These are phyloP conservation scores for Trypanosoma platydactyli DNA, from an alignment of 208 protist genomes.

Conservation along the genomic window DNA sequence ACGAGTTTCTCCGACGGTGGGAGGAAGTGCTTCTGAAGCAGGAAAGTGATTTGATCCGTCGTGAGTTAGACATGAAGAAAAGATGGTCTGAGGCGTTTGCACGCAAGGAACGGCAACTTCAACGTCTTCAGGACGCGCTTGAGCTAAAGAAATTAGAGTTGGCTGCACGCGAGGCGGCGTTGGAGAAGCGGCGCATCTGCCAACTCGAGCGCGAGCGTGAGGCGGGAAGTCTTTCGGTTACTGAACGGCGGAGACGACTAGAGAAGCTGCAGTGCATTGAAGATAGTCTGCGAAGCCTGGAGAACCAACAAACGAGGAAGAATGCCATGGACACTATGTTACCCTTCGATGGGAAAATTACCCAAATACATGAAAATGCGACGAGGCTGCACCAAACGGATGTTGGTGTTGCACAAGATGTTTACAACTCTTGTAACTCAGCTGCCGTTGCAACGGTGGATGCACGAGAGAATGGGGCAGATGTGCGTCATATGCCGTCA, in stretches of 20 bases:
- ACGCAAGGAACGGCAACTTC: slow-evolving; percentile 5
- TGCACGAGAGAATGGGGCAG: no score
- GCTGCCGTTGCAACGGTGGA: no score
- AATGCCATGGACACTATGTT: neutral
- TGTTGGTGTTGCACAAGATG: no score
- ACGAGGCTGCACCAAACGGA: no score
- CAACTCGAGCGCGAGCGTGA: slow-evolving; percentile 12
- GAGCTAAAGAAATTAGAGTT: slow-evolving; percentile 10
- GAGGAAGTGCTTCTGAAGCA: neutral
- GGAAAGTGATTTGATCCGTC: slow-evolving; percentile 8
- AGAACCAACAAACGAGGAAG: neutral
- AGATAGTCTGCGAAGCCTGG: neutral
- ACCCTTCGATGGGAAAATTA: neutral
- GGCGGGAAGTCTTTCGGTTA: slow-evolving; percentile 5
- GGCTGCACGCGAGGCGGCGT: neutral
- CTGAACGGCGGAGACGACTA: slow-evolving; percentile 10
- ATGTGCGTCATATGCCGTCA: no score
- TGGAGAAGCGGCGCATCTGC: neutral
- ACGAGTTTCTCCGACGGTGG: slow-evolving; percentile 7
- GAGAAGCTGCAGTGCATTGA: slow-evolving; percentile 23
- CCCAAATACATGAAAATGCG: neutral
- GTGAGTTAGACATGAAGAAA: slow-evolving; percentile 6
- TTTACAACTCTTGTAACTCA: no score
- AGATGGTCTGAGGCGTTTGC: slow-evolving; percentile 17
- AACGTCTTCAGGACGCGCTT: neutral